Base-by-base conservation (phyloP, 2,329 filamentous ascomycete genomes). In the Ceratocystis variospora region DNA sequence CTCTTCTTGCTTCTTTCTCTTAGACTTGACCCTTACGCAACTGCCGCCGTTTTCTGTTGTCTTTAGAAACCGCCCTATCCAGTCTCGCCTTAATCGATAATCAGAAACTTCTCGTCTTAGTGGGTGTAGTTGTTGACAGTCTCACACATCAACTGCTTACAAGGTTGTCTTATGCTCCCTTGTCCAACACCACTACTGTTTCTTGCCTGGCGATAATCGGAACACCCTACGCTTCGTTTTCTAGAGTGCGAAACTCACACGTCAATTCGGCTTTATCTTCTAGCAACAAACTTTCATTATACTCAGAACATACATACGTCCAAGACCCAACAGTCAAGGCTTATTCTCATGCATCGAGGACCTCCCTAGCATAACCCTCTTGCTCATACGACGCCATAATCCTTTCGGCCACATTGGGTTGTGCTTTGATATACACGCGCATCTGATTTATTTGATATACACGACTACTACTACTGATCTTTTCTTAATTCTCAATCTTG, bases 281-380 rank as follows among this genome's bases (percentile, higher is more conserved):
- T 50, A 50, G n/a, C 46, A 6, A n/a, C n/a, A 19, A 17, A 50
- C 8, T 19, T 19, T 50, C n/a, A n/a, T 3, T 22, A 25, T 50
- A n/a, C 22, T 50, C 46, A 50, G 8, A 17, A 57, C 22, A 57
- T 15, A 57, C 22, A 57, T 15, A 55, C 22, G 7, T 17, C 22
- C 8, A 6, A 28, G 17, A 10, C 53, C 25, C 53, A n/a, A 15
- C 25, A 15, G 8, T 12, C 7, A 17, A 5, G 10, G 22, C 17
- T 46, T 31, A 25, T 31, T 53, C 65, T 64, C 53, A 67, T 67
- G 65, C 19, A 45, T 63, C 41, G 19, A 61, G 63, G 50, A 64
- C 41, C 57, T 28, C 65, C 62, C 22, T 63, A 59, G 62, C 62
- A 64, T 4, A 66, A 57, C 25, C 50, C 28, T 50, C 48, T 50